These are phyloP conservation scores for Fragaria ananassa DNA, from an alignment of 306 rosid genomes.

Conservation along the genomic window DNA sequence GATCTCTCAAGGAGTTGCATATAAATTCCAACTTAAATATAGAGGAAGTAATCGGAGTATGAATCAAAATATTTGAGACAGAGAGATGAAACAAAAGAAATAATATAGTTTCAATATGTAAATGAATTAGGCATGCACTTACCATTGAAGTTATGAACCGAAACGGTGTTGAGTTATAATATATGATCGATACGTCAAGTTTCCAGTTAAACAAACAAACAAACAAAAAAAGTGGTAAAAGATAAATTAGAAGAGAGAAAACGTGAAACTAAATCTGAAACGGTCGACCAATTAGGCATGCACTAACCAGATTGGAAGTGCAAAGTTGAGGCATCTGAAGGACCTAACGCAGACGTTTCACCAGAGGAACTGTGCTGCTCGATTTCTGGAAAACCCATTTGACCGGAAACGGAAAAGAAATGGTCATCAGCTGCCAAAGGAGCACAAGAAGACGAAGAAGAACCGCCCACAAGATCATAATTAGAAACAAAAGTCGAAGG, in stretches of 20 bases:
- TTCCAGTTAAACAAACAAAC: background rate
- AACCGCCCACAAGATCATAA: conserved; percentile 19
- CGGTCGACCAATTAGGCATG: conserved; percentile 20
- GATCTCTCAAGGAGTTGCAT: background rate
- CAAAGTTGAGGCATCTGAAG: conserved; percentile 39
- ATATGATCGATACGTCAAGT: background rate
- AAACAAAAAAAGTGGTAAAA: background rate
- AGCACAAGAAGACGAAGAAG: conserved; percentile 37
- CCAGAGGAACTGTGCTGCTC: conserved; percentile 47
- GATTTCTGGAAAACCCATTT: conserved; percentile 50
- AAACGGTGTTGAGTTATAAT: background rate
- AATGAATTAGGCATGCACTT: too few species aligned
- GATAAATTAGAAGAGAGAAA: background rate
- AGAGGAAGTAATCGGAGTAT: background rate
- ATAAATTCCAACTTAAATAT: background rate
- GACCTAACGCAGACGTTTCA: conserved; percentile 40
- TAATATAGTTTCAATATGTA: background rate
- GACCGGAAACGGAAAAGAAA: conserved; percentile 44
- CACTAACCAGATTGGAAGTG: conserved; percentile 63
- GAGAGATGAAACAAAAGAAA: background rate
- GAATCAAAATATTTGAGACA: background rate
- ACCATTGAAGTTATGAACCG: background rate
- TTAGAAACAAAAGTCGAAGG: conserved; percentile 14
- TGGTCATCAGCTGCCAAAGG: conserved; percentile 15
- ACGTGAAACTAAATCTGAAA: conserved; percentile 2